These are phyloP conservation scores for Acanthamoeba polyphaga DNA, from an alignment of 208 protist species.

Conservation along the genomic window DNA sequence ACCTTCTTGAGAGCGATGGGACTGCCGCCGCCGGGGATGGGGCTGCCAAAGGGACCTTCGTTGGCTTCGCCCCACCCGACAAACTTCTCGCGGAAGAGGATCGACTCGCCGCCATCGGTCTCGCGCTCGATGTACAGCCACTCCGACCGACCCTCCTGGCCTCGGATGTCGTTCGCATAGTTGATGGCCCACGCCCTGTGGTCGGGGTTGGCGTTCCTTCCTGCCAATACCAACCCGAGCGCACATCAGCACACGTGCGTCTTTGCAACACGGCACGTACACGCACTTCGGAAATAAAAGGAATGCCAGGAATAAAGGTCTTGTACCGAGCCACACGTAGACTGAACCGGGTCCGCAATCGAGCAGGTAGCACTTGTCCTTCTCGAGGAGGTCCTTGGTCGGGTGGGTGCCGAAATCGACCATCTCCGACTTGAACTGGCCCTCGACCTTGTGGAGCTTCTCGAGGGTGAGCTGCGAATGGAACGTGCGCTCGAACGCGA, in stretches of 20 bases:
- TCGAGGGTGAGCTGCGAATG: slow-evolving; percentile 59
- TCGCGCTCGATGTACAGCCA: slow-evolving; percentile 67
- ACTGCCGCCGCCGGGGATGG: neutral
- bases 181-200: slow-evolving; percentile 5
- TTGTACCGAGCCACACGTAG: slow-evolving; percentile 56
- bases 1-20: slow-evolving; percentile 45
- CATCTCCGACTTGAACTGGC: slow-evolving; percentile 32
- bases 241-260: neutral
- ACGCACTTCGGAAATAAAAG: neutral
- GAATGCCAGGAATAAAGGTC: no score
- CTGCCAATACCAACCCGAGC: neutral
- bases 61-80: slow-evolving; percentile 52
- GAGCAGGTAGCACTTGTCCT: slow-evolving; percentile 57
- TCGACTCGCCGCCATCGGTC: slow-evolving; percentile 42
- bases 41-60: slow-evolving; percentile 47
- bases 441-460: neutral
- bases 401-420: slow-evolving; percentile 30
- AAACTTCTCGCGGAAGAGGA: slow-evolving; percentile 72
- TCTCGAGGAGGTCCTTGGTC: slow-evolving; percentile 4
- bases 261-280: neutral
- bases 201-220: neutral
- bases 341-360: slow-evolving; percentile 63
- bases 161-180: slow-evolving; percentile 45
- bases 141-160: neutral
- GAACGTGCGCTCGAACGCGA: slow-evolving; percentile 66